Percentiles rank a stretch among this genome's conserved stretches.
Conservation (phyloP, 768 basidiomycete genomes). For the Lanmaoa pseudosensibilis region DNA sequence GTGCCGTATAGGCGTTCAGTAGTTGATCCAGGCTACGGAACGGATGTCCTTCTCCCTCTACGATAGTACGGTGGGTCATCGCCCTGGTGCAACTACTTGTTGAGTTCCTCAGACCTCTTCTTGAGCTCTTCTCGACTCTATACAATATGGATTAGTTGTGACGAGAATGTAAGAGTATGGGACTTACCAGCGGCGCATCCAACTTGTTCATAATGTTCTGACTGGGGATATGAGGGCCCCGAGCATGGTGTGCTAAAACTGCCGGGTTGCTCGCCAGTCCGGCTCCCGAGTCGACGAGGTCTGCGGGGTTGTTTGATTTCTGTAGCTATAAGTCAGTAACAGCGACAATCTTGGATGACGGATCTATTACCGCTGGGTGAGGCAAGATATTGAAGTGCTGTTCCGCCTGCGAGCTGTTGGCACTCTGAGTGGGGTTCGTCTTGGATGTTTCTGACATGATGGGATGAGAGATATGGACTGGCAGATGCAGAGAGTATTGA, state of each 20-base stretch:
- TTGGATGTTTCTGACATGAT: slow-evolving; percentile 18
- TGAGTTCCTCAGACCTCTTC: slow-evolving; percentile 47
- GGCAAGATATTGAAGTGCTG: slow-evolving; percentile 54
- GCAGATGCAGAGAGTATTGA: too few relatives aligned
- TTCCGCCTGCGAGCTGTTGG: slow-evolving; percentile 26
- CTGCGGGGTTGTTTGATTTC: slow-evolving; percentile 62
- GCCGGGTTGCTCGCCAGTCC: slow-evolving; percentile 41
- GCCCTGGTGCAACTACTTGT: slow-evolving; percentile 28
- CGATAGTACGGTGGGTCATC: too few relatives aligned
- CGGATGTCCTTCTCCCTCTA: background rate
- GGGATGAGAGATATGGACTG: background rate
- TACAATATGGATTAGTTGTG: background rate
- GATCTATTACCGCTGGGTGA: slow-evolving; percentile 53
- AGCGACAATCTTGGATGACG: background rate
- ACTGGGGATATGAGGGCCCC: slow-evolving; percentile 51
- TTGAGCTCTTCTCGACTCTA: slow-evolving; percentile 55
- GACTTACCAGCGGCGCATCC: slow-evolving; percentile 48
- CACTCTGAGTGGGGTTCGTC: background rate
- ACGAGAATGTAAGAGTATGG: background rate
- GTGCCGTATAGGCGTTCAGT: too few relatives aligned
- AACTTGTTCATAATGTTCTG: slow-evolving; percentile 44
- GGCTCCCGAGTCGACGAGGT: slow-evolving; percentile 42
- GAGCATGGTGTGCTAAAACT: slow-evolving; percentile 47
- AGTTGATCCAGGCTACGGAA: too few relatives aligned
- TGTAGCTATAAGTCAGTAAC: slow-evolving; percentile 18